A percentile compares a stretch with the other conserved stretches of the same genome.
phyloP scores from a whole-genome alignment of 2,329 filamentous ascomycete species.

The Cercospora sp. region DNA sequence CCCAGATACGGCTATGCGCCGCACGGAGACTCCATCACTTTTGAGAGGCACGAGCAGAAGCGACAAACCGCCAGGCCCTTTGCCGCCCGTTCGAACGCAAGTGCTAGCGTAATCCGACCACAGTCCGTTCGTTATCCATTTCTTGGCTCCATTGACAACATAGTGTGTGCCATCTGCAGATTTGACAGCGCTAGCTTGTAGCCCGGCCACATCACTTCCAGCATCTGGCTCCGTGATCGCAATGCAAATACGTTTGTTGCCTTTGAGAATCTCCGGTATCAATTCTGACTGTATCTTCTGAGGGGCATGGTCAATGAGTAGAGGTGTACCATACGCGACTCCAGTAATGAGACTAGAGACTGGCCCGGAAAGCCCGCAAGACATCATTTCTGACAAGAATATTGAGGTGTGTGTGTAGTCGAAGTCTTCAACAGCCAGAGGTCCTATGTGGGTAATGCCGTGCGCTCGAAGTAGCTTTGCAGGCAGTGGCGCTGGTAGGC shows the following conservation, averaged over 20 bases:
- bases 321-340: conserved; percentile 69
- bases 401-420: conserved; percentile 69
- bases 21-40: conserved; percentile 65
- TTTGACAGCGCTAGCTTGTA: conserved; percentile 65
- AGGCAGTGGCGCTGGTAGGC: conserved; percentile 66
- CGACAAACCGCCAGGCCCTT: conserved; percentile 47
- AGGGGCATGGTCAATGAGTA: conserved; percentile 67
- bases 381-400: conserved; percentile 67
- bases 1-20: conserved; percentile 64
- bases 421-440: conserved; percentile 69
- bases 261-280: conserved; percentile 65
- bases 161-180: conserved; percentile 64
- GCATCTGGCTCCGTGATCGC: conserved; percentile 75
- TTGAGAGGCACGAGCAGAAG: conserved; percentile 26
- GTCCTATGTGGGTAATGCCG: conserved; percentile 64
- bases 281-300: conserved; percentile 62
- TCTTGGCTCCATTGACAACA: conserved; percentile 71
- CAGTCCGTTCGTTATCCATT: conserved; percentile 75
- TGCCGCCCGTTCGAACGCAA: conserved; percentile 56
- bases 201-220: conserved; percentile 71
- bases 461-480: conserved; percentile 65
- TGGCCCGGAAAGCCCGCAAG: conserved; percentile 64
- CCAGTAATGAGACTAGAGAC: conserved; percentile 64
- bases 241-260: conserved; percentile 68
- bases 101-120: conserved; percentile 67